These are phyloP conservation scores for Bruguiera sexangula DNA, from an alignment of 345 rosid genomes.

Conservation along the genomic window DNA sequence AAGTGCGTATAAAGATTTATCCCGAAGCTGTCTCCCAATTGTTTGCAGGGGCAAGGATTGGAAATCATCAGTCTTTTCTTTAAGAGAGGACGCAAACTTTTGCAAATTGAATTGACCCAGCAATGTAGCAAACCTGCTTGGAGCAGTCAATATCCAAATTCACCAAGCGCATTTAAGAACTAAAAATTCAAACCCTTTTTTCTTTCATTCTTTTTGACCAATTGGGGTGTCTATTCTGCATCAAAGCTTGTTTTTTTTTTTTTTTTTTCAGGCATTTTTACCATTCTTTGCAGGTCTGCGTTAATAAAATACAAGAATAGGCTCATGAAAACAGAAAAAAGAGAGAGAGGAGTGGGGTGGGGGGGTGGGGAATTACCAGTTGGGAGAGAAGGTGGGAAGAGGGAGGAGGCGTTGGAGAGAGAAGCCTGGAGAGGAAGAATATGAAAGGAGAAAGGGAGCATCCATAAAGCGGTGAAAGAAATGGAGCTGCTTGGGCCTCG, in stretches of 20 bases:
- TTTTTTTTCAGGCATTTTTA: background rate
- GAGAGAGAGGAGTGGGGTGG: no score
- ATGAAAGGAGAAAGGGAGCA: conserved; percentile 63
- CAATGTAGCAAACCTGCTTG: conserved; percentile 57
- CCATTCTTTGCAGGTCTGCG: no score
- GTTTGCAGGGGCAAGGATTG: conserved; percentile 31
- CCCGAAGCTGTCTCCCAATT: conserved; percentile 38
- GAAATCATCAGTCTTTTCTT: conserved; percentile 20
- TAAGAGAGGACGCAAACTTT: conserved; percentile 53
- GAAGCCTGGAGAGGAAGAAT: conserved; percentile 42
- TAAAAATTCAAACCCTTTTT: no score
- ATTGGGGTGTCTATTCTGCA: background rate
- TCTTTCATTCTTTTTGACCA: no score
- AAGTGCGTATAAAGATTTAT: conserved; percentile 70
- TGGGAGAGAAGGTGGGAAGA: conserved; percentile 45
- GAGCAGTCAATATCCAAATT: background rate
- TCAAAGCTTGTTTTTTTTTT: background rate
- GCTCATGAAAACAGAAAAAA: no score
- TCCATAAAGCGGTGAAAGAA: conserved; percentile 92
- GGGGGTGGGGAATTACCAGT: conserved; percentile 44
- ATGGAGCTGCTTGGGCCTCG: conserved; percentile 71
- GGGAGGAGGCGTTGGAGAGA: conserved; percentile 66
- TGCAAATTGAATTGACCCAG: conserved; percentile 78
- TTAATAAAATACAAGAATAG: no score
- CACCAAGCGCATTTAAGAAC: background rate